Evolutionary conservation across 306 rosid species (phyloP).

Genomic region (Datisca glomerata): DNA sequence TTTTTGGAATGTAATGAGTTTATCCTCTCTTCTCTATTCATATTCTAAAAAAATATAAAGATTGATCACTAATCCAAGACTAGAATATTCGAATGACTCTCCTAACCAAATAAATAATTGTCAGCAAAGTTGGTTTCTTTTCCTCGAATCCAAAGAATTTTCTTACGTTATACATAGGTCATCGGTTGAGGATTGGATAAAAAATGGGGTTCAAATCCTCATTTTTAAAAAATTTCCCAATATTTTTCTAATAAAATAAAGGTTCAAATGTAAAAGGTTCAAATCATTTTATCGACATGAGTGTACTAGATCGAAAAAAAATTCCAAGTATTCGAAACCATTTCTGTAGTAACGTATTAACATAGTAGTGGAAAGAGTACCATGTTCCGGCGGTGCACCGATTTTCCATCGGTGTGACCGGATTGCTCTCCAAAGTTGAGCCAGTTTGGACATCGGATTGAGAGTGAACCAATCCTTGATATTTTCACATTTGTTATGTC

Average conservation of each 20-base stretch:
- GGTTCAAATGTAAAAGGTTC: too few species aligned
- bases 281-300: background rate
- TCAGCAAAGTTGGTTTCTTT: background rate
- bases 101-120: background rate
- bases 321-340: background rate
- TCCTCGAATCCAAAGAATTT: background rate
- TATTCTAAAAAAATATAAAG: background rate
- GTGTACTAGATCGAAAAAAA: background rate
- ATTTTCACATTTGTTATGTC: too few species aligned
- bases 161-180: background rate
- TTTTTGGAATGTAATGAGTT: background rate
- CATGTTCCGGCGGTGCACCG: background rate
- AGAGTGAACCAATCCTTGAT: too few species aligned
- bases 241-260: too few species aligned
- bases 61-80: too few species aligned
- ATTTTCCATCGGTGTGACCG: too few species aligned
- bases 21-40: background rate
- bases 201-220: background rate
- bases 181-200: background rate
- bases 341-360: background rate
- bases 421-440: too few species aligned
- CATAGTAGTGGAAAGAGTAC: background rate
- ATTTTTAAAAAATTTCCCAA: too few species aligned
- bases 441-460: too few species aligned
- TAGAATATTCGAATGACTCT: background rate